Evolutionary conservation across 306 rosid genomes (phyloP), one percentile per base, ranked within the genome.

Genomic region (Urtica urens): DNA sequence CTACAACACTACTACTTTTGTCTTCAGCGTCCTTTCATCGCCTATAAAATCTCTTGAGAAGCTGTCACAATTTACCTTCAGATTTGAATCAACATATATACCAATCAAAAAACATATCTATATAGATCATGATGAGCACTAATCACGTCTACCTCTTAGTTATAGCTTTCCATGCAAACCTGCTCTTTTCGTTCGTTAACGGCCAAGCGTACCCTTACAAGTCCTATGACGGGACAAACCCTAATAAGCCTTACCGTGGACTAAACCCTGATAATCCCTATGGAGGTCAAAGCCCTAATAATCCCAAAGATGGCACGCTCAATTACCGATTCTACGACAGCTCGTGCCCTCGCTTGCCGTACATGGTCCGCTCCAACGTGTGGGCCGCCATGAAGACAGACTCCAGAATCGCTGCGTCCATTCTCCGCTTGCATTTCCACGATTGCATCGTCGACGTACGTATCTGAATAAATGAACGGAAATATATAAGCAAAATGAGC

Each of bases 391-490:
- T 75, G 11, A 56, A 23, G 27, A 68, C 57, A 9, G 94, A 80
- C 58, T 14, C 64, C 51, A 70, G 92, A 48, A 77, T 84, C 63
- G 78, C 81, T 1, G 94, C 86, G 0, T 84, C 94, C 37, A 69
- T 84, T 17, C 83, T 84, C 61, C 92, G 86, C 17, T 22, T 84
- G 75, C 81, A 75, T 44, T 84, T 84, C 15, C 94, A 84, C 7
- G 92, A 84, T 26, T 84, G 94, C 63, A 70, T 84, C 14, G 92
- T 84, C 11, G 38, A 77, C 27, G 92, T 78, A 63, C 24, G 18
- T n/a, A n/a, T n/a, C n/a, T n/a, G n/a, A n/a, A n/a, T n/a, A n/a
- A n/a, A n/a, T n/a, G n/a, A n/a, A n/a, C n/a, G n/a, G n/a, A n/a
- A n/a, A n/a, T n/a, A n/a, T n/a, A n/a, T n/a, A n/a, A n/a, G n/a